Conservation (phyloP, 2,329 filamentous ascomycete genomes). For the Rosellinia necatrix region DNA sequence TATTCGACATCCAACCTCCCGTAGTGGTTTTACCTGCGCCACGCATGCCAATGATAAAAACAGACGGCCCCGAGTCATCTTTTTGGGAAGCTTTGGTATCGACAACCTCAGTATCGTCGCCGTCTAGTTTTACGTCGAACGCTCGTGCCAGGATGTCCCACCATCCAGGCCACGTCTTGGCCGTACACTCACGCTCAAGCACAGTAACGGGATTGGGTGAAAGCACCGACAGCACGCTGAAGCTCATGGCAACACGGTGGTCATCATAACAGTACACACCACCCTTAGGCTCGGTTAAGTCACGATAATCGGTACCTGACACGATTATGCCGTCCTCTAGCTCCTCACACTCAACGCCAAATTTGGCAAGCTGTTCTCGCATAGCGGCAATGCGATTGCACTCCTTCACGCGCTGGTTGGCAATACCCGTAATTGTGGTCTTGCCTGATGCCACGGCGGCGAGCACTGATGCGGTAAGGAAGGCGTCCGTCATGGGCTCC, state of each 20-base stretch:
- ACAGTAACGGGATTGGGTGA: conserved; percentile 75
- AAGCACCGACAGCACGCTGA: conserved; percentile 82
- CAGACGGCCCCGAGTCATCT: conserved; percentile 62
- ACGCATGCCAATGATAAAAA: conserved; percentile 96
- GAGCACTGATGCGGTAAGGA: conserved; percentile 90
- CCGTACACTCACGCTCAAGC: conserved; percentile 88
- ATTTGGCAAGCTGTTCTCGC: conserved; percentile 92
- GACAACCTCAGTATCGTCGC: conserved; percentile 60
- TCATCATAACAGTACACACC: conserved; percentile 95
- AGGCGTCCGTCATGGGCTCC: conserved; percentile 99
- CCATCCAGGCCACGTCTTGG: conserved; percentile 99
- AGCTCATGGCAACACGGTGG: conserved; percentile 97
- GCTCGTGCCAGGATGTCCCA: conserved; percentile 85
- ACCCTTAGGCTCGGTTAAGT: conserved; percentile 59
- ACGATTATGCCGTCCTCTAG: conserved; percentile 93
- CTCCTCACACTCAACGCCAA: conserved; percentile 83
- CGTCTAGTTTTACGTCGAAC: conserved; percentile 78
- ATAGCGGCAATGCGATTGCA: conserved; percentile 96
- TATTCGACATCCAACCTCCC: conserved; percentile 80
- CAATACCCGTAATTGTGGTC: conserved; percentile 90
- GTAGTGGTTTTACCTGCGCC: conserved; percentile 96
- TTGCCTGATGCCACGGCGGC: conserved; percentile 84
- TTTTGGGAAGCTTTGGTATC: conserved; percentile 42
- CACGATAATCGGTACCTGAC: conserved; percentile 54
- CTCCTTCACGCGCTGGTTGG: conserved; percentile 97